Evolutionary conservation across 1,284 basidiomycete species (phyloP).

Genomic region (Blastosporella zonata): DNA sequence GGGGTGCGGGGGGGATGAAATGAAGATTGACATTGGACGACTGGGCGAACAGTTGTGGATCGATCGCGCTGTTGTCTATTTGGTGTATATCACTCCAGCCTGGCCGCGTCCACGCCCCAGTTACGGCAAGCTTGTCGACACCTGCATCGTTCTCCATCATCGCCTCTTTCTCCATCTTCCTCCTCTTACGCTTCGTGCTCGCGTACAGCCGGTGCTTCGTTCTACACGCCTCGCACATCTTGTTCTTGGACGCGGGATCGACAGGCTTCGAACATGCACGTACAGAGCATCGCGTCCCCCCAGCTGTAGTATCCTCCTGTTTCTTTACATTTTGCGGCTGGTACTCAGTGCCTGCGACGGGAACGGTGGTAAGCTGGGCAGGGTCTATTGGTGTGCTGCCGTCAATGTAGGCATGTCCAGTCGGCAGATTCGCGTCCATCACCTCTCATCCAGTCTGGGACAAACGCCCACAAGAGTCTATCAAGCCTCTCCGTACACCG

Average conservation of each 20-base stretch:
- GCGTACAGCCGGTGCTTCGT: conserved; percentile 51
- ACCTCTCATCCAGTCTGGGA: too few relatives aligned
- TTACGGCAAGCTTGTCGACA: neutral
- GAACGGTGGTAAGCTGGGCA: too few relatives aligned
- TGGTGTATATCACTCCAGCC: conserved; percentile 9
- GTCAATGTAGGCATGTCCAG: too few relatives aligned
- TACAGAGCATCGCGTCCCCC: conserved; percentile 38
- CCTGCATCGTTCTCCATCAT: conserved; percentile 20
- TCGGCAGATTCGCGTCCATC: too few relatives aligned
- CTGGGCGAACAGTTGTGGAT: conserved; percentile 31
- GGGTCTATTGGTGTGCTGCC: too few relatives aligned
- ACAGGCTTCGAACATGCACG: conserved; percentile 30
- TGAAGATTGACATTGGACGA: neutral
- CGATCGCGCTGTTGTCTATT: conserved; percentile 24
- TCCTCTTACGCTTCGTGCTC: conserved; percentile 46
- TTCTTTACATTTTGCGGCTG: too few relatives aligned
- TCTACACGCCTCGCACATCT: conserved; percentile 54
- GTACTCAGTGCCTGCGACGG: too few relatives aligned
- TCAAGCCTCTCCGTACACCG: conserved; percentile 28
- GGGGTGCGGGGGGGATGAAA: conserved; percentile 1
- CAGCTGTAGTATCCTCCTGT: too few relatives aligned
- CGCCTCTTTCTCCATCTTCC: conserved; percentile 50
- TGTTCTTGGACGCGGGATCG: conserved; percentile 27
- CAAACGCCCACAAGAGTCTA: too few relatives aligned
- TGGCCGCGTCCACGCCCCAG: neutral